Evolutionary conservation across 352 stramenopile genomes (phyloP).

Genomic region (Phytopythium sindhum): DNA sequence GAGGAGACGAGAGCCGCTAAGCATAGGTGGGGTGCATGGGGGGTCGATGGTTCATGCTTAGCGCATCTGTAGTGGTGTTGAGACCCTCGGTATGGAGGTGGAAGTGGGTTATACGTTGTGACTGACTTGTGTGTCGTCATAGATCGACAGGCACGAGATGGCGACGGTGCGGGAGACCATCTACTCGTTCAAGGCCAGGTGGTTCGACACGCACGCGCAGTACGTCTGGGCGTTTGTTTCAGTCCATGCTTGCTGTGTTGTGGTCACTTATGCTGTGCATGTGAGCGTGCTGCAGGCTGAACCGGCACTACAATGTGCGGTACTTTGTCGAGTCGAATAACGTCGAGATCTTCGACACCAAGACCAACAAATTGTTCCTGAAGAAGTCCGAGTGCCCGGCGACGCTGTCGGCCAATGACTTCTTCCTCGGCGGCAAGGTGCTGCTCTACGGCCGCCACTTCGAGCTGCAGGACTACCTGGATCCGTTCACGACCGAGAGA

Average conservation of each 20-base stretch:
- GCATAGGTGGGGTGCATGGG: neutral
- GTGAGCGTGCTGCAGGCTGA: conserved; percentile 35
- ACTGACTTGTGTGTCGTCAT: neutral
- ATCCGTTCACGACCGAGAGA: conserved; percentile 69
- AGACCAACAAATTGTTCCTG: conserved; percentile 88
- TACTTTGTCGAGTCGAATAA: conserved; percentile 81
- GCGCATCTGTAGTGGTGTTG: neutral
- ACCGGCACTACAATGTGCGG: conserved; percentile 72
- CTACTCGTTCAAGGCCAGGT: conserved; percentile 81
- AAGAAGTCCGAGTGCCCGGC: conserved; percentile 86
- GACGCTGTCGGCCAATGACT: conserved; percentile 66
- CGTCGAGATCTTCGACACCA: conserved; percentile 88
- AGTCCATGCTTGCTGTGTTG: neutral
- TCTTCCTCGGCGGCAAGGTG: conserved; percentile 81
- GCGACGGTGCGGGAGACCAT: conserved; percentile 64
- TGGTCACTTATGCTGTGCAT: no score
- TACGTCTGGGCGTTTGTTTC: conserved; percentile 10
- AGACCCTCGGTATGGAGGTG: neutral
- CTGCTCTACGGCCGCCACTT: conserved; percentile 79
- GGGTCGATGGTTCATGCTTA: neutral
- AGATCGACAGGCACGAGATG: conserved; percentile 23
- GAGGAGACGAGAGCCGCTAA: neutral
- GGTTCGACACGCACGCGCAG: conserved; percentile 78
- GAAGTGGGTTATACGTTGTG: neutral
- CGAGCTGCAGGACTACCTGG: conserved; percentile 82